These are phyloP conservation scores for Camellia sinensis DNA, from an alignment of 148 eudicot species.

Conservation along the genomic window DNA sequence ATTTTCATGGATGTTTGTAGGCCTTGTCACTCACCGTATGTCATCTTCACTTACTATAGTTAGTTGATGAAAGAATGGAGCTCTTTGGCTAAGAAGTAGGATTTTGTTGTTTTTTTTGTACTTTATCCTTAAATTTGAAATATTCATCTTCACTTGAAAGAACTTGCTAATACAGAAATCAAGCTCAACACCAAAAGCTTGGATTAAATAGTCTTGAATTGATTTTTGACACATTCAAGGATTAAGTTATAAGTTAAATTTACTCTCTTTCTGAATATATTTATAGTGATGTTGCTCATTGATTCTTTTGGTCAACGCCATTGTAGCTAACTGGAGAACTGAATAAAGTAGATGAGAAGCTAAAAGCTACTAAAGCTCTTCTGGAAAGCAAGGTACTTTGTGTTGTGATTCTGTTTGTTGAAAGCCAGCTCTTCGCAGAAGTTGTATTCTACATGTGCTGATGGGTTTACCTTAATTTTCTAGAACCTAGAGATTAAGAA, in stretches of 20 bases:
- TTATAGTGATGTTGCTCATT: background rate
- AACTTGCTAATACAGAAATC: background rate
- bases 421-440: background rate
- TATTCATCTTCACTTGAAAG: background rate
- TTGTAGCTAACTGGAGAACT: conserved; percentile 75
- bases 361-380: conserved; percentile 72
- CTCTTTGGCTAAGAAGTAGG: background rate
- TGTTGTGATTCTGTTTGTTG: background rate
- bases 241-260: background rate
- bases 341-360: conserved; percentile 68
- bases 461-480: conserved; percentile 21
- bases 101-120: background rate
- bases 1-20: background rate
- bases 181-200: background rate
- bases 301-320: conserved; percentile 1
- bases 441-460: conserved; percentile 10
- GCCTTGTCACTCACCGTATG: background rate
- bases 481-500: conserved; percentile 88
- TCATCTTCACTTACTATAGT: background rate
- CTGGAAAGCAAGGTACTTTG: conserved; percentile 85
- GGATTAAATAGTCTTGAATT: conserved; percentile 3
- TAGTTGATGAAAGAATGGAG: background rate
- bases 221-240: background rate
- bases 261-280: background rate
- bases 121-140: background rate